Evolutionary conservation across 2,329 filamentous ascomycete genomes (phyloP).

Genomic region (Talaromyces funiculosus): DNA sequence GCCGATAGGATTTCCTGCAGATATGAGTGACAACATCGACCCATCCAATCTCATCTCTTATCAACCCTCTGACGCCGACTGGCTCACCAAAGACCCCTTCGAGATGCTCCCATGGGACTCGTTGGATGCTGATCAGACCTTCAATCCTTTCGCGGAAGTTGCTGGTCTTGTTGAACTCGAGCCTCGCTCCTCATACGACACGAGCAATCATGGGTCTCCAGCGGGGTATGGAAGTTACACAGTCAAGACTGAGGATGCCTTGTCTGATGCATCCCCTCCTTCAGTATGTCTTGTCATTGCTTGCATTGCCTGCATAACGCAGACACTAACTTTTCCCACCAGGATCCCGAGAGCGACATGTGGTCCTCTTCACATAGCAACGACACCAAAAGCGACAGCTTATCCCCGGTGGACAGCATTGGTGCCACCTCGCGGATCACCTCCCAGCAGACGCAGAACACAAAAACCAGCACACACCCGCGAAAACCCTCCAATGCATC

Average conservation of each 20-base stretch:
- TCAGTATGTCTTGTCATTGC: slow-evolving; percentile 6
- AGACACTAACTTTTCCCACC: not conserved
- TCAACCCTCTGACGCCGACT: slow-evolving; percentile 10
- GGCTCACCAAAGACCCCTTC: slow-evolving; percentile 11
- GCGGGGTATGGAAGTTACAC: slow-evolving; percentile 12
- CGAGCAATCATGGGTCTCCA: slow-evolving; percentile 2
- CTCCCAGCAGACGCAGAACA: not conserved
- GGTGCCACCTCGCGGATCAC: not conserved
- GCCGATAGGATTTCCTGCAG: slow-evolving; percentile 10
- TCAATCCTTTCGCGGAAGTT: slow-evolving; percentile 6
- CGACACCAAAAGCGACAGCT: slow-evolving; percentile 8
- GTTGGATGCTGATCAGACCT: slow-evolving; percentile 5
- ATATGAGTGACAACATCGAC: slow-evolving; percentile 6
- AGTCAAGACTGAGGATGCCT: slow-evolving; percentile 10
- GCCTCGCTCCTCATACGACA: slow-evolving; percentile 5
- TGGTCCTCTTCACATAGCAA: slow-evolving; percentile 11
- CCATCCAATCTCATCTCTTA: slow-evolving; percentile 9
- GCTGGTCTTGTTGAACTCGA: slow-evolving; percentile 5
- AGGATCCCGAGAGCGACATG: slow-evolving; percentile 13
- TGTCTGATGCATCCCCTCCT: slow-evolving; percentile 12
- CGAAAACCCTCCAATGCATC: slow-evolving; percentile 13
- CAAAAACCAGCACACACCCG: not conserved
- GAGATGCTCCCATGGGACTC: slow-evolving; percentile 12
- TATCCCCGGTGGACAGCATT: slow-evolving; percentile 5
- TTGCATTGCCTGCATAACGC: not conserved